These are phyloP conservation scores for Candida orba DNA, from an alignment of 805 yeast genomes.

Conservation along the genomic window DNA sequence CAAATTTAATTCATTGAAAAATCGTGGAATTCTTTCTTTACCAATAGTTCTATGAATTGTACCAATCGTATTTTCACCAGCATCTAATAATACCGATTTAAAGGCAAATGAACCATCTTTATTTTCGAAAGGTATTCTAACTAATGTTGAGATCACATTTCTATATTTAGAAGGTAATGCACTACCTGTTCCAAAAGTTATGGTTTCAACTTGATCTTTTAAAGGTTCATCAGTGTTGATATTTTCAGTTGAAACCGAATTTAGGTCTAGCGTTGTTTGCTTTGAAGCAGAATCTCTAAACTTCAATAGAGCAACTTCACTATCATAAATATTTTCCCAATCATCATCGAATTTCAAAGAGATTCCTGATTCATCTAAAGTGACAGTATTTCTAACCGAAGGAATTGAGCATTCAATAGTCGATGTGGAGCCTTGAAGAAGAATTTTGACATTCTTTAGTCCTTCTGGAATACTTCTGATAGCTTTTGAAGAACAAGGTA, in stretches of 20 bases:
- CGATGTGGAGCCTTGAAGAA: conserved; percentile 18
- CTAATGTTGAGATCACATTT: conserved; percentile 75
- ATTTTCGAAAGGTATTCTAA: conserved; percentile 53
- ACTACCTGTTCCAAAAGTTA: conserved; percentile 89
- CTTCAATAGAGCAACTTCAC: conserved; percentile 22
- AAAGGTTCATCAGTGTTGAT: conserved; percentile 18
- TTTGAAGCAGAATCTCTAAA: conserved; percentile 6
- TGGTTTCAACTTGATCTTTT: conserved; percentile 52
- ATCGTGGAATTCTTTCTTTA: conserved; percentile 30
- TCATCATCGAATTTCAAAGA: conserved; percentile 8
- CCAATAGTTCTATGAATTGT: conserved; percentile 58
- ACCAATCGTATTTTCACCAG: conserved; percentile 92
- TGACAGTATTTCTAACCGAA: conserved; percentile 9
- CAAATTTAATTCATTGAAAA: conserved; percentile 55
- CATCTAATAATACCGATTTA: conserved; percentile 65
- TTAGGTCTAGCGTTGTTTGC: conserved; percentile 3
- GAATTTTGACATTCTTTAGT: conserved; percentile 11
- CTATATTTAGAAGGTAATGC: conserved; percentile 81
- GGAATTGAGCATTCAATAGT: conserved; percentile 16
- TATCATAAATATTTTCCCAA: conserved; percentile 24
- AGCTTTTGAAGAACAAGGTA: conserved; percentile 30
- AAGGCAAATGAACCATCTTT: conserved; percentile 19
- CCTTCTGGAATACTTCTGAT: conserved; percentile 22
- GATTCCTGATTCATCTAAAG: conserved; percentile 9
- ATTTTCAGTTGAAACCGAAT: conserved; percentile 16